Conservation (phyloP, 768 basidiomycete genomes). For the Chalciporus piperatus region DNA sequence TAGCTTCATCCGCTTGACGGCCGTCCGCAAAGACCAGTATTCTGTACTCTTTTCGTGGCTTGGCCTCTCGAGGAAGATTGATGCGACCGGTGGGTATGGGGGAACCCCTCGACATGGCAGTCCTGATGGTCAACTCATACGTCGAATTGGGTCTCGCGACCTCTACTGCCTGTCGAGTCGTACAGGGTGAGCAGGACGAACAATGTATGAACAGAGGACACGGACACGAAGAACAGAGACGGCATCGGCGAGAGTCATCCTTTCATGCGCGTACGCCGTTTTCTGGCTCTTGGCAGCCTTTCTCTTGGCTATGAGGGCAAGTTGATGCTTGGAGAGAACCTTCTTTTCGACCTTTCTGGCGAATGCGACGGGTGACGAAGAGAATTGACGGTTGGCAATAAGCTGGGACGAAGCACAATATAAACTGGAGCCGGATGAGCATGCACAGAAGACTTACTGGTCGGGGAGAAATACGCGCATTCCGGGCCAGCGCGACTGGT, state of each 20-base stretch:
- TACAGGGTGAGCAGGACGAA: constrained; percentile 3
- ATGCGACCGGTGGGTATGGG: constrained; percentile 89
- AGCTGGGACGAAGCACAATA: neutral
- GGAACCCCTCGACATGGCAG: constrained; percentile 72
- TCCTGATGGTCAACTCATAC: constrained; percentile 80
- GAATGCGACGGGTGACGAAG: constrained; percentile 44
- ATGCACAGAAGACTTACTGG: constrained; percentile 3
- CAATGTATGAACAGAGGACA: constrained; percentile 5
- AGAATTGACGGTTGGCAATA: constrained; percentile 39
- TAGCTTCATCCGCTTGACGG: constrained; percentile 76
- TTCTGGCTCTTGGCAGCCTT: constrained; percentile 53
- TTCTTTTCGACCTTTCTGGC: constrained; percentile 51
- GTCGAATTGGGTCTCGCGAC: constrained; percentile 72
- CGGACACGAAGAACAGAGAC: constrained; percentile 69
- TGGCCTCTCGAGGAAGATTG: constrained; percentile 78
- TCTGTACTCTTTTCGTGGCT: constrained; percentile 63
- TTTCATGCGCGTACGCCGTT: constrained; percentile 60
- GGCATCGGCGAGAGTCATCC: constrained; percentile 63
- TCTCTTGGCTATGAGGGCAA: constrained; percentile 61
- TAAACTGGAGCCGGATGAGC: neutral
- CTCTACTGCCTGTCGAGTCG: constrained; percentile 66
- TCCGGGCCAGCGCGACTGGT: constrained; percentile 40
- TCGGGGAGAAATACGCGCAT: neutral
- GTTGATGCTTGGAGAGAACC: constrained; percentile 66
- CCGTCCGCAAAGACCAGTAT: constrained; percentile 96